These are phyloP conservation scores for Botrytis deweyae DNA, from an alignment of 2,329 filamentous ascomycete genomes.

Conservation along the genomic window DNA sequence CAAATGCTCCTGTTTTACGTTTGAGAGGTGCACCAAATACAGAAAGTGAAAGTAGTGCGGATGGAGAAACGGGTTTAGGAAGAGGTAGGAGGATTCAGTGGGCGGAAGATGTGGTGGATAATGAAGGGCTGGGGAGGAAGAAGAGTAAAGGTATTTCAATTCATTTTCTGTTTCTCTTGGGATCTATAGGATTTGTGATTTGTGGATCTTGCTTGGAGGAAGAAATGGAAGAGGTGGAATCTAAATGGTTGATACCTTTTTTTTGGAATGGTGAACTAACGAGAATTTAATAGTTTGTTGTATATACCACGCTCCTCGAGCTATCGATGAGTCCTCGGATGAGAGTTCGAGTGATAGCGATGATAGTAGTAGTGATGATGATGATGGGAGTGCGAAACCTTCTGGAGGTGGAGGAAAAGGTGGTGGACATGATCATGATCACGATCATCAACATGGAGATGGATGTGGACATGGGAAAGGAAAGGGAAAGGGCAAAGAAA, in stretches of 20 bases:
- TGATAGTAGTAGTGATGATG: constrained; percentile 45
- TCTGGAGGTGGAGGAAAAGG: constrained; percentile 33
- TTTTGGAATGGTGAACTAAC: neutral
- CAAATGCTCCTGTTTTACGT: constrained; percentile 32
- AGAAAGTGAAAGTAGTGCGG: constrained; percentile 16
- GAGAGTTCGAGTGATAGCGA: constrained; percentile 59
- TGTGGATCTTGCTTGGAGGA: neutral
- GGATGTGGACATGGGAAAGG: constrained; percentile 40
- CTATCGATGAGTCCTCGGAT: constrained; percentile 77
- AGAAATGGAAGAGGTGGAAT: neutral
- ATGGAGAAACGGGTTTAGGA: constrained; percentile 19
- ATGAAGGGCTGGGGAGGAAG: constrained; percentile 91
- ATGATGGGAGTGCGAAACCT: constrained; percentile 48
- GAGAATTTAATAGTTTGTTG: constrained; percentile 73
- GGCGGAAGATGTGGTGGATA: constrained; percentile 92
- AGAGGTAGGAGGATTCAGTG: constrained; percentile 70
- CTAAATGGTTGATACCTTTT: neutral
- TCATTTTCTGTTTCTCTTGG: neutral
- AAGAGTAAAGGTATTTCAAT: constrained; percentile 76
- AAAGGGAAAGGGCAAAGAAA: constrained; percentile 38
- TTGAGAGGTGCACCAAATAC: constrained; percentile 33
- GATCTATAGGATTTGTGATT: neutral
- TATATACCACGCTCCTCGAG: constrained; percentile 88
- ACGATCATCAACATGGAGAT: constrained; percentile 31
- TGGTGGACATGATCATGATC: constrained; percentile 24